Evolutionary conservation across 345 rosid genomes (phyloP).

Genomic region (Viola odorata): DNA sequence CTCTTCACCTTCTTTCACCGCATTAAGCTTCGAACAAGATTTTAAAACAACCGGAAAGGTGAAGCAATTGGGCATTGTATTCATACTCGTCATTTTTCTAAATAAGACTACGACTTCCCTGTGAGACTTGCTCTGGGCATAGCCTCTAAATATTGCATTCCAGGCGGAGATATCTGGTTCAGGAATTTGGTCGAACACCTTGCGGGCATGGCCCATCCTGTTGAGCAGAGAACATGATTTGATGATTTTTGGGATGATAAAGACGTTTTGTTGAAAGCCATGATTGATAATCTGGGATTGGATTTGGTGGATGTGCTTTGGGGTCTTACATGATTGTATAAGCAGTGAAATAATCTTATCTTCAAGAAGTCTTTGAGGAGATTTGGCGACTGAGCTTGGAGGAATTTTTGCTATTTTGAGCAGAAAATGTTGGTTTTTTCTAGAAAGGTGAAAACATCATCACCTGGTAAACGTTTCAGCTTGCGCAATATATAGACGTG

Average conservation of each 20-base stretch:
- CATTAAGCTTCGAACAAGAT: conserved; percentile 47
- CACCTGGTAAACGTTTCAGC: too few relatives aligned
- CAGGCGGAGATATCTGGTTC: conserved; percentile 38
- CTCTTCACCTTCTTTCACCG: conserved; percentile 48
- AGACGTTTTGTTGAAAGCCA: conserved; percentile 39
- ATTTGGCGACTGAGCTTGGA: conserved; percentile 16
- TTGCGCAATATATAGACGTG: too few relatives aligned
- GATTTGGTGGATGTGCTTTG: conserved; percentile 48
- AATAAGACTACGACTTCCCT: conserved; percentile 44
- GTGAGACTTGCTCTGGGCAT: conserved; percentile 26
- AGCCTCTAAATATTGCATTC: conserved; percentile 68
- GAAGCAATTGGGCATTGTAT: conserved; percentile 51
- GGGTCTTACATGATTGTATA: conserved; percentile 55
- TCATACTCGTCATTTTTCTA: conserved; percentile 40
- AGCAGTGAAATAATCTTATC: conserved; percentile 44
- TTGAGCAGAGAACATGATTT: conserved; percentile 12
- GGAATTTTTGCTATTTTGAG: conserved; percentile 33
- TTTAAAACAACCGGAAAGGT: conserved; percentile 63
- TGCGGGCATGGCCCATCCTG: conserved; percentile 42
- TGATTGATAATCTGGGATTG: conserved; percentile 39
- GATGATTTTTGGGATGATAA: conserved; percentile 44
- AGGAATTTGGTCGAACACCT: conserved; percentile 61
- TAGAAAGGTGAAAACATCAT: not conserved
- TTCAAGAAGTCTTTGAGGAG: conserved; percentile 40
- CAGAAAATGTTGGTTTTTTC: not conserved